These are phyloP conservation scores for Bipolaris victoriae DNA, from an alignment of 2,329 filamentous ascomycete genomes.

Conservation along the genomic window DNA sequence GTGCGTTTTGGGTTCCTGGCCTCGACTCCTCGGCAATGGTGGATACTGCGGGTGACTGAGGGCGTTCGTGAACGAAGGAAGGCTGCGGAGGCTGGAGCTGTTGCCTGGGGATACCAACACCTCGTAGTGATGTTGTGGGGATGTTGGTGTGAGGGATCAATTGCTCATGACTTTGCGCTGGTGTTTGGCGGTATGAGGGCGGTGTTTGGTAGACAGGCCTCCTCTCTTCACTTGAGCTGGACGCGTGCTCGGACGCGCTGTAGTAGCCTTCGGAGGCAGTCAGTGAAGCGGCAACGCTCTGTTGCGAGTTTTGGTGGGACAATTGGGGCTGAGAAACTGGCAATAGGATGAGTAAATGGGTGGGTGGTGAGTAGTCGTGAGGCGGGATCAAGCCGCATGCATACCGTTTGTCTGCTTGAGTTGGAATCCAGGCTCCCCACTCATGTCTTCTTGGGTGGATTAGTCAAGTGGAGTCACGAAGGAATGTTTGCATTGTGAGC, in stretches of 20 bases:
- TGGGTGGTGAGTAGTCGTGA: background rate
- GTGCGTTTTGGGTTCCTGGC: conserved; percentile 34
- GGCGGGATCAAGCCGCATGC: conserved; percentile 26
- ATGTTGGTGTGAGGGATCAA: conserved; percentile 34
- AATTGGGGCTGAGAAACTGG: conserved; percentile 51
- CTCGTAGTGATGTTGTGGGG: conserved; percentile 42
- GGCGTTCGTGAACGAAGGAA: conserved; percentile 24
- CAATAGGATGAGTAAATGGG: conserved; percentile 21
- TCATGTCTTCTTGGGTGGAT: conserved; percentile 44
- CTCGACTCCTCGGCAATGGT: conserved; percentile 42
- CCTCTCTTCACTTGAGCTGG: conserved; percentile 46
- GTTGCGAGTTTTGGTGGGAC: conserved; percentile 51
- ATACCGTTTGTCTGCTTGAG: conserved; percentile 53
- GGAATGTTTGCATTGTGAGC: conserved; percentile 35
- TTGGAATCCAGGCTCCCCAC: conserved; percentile 45
- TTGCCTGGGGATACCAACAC: conserved; percentile 42
- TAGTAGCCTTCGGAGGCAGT: conserved; percentile 59
- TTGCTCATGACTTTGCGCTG: conserved; percentile 48
- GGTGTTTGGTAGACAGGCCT: conserved; percentile 43
- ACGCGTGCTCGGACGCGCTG: conserved; percentile 52
- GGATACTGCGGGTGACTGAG: conserved; percentile 38
- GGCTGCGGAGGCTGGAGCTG: conserved; percentile 22
- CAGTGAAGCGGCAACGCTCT: conserved; percentile 56
- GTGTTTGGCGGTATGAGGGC: conserved; percentile 43
- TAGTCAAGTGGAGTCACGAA: conserved; percentile 38